Conservation (phyloP, 2,329 filamentous ascomycete genomes). For the Fusarium sp. region DNA sequence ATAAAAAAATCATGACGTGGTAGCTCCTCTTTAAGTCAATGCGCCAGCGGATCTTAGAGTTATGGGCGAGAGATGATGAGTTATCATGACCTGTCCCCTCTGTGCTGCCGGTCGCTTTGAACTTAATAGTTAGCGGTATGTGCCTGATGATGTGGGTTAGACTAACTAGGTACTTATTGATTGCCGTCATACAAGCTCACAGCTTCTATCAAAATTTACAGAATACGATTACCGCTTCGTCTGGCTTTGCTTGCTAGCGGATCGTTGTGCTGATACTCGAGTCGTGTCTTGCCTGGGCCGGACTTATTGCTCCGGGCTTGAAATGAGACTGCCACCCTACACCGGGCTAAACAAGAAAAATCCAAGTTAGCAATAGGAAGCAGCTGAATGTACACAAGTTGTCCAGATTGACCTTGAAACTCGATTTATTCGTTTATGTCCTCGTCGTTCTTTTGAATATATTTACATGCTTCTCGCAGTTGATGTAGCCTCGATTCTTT, state of each 20-base stretch:
- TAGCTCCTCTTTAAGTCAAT: not conserved
- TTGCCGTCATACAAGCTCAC: constrained; percentile 1
- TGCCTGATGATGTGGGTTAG: not conserved
- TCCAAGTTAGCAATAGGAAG: not conserved
- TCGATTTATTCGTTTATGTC: not conserved
- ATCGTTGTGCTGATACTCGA: not conserved
- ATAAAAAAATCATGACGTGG: not conserved
- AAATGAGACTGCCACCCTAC: not conserved
- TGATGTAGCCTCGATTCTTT: not conserved
- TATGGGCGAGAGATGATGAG: constrained; percentile 1
- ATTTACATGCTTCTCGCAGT: not conserved
- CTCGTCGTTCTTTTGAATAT: not conserved
- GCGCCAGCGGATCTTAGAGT: not conserved
- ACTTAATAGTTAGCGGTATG: not conserved
- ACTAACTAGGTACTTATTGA: not conserved
- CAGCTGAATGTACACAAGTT: not conserved
- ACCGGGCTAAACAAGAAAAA: not conserved
- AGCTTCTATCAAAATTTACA: not conserved
- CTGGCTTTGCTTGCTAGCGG: not conserved
- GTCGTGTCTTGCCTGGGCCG: not conserved
- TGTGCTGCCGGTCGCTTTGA: not conserved
- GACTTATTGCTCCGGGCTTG: not conserved
- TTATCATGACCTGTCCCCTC: not conserved
- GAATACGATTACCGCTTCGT: not conserved
- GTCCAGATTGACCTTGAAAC: not conserved